Percentiles rank a stretch among this genome's conserved stretches.
Evolutionary conservation across 345 rosid species (phyloP).

Genomic region (Fremontodendron californicum): DNA sequence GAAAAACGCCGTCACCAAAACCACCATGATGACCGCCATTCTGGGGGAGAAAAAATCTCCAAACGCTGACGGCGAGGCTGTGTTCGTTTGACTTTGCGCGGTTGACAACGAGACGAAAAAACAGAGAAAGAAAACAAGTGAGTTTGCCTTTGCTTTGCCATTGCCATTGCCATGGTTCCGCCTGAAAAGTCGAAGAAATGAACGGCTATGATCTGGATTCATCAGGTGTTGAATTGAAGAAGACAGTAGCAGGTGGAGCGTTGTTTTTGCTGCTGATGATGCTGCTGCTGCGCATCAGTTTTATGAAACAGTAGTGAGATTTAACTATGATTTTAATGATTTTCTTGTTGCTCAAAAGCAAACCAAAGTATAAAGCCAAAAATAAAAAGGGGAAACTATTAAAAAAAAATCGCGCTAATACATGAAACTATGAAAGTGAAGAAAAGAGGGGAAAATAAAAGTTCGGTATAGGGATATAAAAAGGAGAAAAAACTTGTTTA

Average conservation of each 20-base stretch:
- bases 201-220: background rate
- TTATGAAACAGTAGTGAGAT: background rate
- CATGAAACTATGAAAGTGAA: background rate
- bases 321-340: background rate
- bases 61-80: slow-evolving; percentile 1
- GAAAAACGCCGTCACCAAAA: slow-evolving; percentile 57
- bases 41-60: no score
- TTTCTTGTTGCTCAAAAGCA: slow-evolving; percentile 16
- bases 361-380: slow-evolving; percentile 11
- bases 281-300: slow-evolving; percentile 9
- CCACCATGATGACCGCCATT: slow-evolving; percentile 49
- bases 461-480: background rate
- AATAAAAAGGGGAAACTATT: background rate
- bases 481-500: background rate
- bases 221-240: background rate
- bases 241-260: background rate
- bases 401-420: background rate
- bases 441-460: background rate
- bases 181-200: background rate
- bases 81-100: slow-evolving; percentile 21
- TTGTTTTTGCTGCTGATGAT: background rate
- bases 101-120: slow-evolving; percentile 19
- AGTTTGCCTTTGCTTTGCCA: background rate
- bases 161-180: background rate
- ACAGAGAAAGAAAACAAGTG: slow-evolving; percentile 16